Evolutionary conservation across 163 green algal species (phyloP).

Genomic region (Prototheca wickerhamii): DNA sequence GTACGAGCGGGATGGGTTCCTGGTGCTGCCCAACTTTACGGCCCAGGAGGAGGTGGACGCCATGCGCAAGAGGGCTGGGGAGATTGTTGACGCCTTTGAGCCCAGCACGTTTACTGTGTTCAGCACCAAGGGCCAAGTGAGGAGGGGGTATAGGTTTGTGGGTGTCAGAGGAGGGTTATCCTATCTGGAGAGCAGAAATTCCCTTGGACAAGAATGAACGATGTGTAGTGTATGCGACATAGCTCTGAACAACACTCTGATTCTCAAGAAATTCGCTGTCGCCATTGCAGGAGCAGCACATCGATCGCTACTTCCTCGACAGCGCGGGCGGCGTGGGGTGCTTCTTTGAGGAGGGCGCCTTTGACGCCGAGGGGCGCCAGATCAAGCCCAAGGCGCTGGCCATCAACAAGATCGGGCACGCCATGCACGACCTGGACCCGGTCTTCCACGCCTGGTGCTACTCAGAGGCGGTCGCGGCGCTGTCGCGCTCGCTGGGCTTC

Average conservation of each 20-base stretch:
- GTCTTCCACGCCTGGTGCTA: conserved; percentile 76
- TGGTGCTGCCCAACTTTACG: conserved; percentile 54
- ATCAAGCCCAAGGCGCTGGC: conserved; percentile 48
- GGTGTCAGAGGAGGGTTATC: not conserved
- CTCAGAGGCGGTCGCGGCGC: conserved; percentile 41
- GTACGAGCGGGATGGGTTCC: conserved; percentile 29
- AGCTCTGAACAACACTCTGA: not conserved
- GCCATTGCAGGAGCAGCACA: conserved; percentile 22
- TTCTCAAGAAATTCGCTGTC: not conserved
- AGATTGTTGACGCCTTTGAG: conserved; percentile 61
- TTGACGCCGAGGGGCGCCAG: conserved; percentile 57
- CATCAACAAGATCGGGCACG: conserved; percentile 92
- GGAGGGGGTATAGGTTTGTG: not conserved
- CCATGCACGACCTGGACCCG: conserved; percentile 92
- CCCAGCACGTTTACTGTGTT: conserved; percentile 62
- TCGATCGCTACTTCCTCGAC: conserved; percentile 68
- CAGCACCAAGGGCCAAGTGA: conserved; percentile 67
- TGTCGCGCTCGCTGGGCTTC: conserved; percentile 66
- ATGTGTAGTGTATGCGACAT: not conserved
- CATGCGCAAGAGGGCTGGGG: conserved; percentile 40
- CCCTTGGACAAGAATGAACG: not conserved
- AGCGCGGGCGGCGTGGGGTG: conserved; percentile 61
- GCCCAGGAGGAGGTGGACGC: conserved; percentile 37
- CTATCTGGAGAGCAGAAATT: not conserved
- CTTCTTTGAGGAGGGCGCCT: conserved; percentile 84